Evolutionary conservation across 352 stramenopile species (phyloP), one percentile per base, ranked within the genome.

Genomic region (Pythium folliculosum): DNA sequence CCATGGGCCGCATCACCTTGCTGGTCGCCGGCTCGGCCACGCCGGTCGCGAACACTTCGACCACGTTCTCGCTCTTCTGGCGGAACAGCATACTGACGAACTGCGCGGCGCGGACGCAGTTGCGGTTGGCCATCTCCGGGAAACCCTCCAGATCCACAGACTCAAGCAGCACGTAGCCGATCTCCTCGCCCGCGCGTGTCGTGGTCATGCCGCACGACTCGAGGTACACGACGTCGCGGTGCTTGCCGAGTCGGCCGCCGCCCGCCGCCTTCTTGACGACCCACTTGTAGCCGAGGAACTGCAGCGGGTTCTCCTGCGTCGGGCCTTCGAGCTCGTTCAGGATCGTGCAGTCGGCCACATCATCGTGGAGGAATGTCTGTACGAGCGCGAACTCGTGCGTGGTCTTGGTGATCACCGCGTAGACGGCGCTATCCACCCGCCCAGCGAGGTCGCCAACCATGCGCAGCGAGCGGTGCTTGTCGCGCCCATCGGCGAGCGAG

Each of bases 211-310:
- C 83, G 38, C 67, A 77, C 49, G 73, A 83, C 67, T 89, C 80
- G 35, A 89, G 62, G 62, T 88, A 91, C 22, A 89, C 40, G 23
- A 75, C 77, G 65, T 91, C 79, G 21, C 81, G 77, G 59, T 88
- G 76, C 54, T 82, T 83, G 55, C 88, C 62, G 25, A 87, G 43
- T 1, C 70, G 72, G 0, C 72, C 77, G 38, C 77, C 75, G 30
- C 77, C 76, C 25, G 78, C 73, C 2, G 80, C 77, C 61, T 82
- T 81, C 25, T 75, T 71, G 51, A 83, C 81, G 43, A 89, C 77
- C 64, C 81, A 91, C 69, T 91, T 91, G 72, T 85, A 88, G 6
- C 81, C 81, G 43, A 91, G 71, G 51, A 86, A 88, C n/a, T 84
- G 72, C 40, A 85, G 84, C 0, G 82, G 82, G 10, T 81, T 51